Evolutionary conservation across 2,329 filamentous ascomycete genomes (phyloP).

Genomic region (Tricladium varicosporioides): DNA sequence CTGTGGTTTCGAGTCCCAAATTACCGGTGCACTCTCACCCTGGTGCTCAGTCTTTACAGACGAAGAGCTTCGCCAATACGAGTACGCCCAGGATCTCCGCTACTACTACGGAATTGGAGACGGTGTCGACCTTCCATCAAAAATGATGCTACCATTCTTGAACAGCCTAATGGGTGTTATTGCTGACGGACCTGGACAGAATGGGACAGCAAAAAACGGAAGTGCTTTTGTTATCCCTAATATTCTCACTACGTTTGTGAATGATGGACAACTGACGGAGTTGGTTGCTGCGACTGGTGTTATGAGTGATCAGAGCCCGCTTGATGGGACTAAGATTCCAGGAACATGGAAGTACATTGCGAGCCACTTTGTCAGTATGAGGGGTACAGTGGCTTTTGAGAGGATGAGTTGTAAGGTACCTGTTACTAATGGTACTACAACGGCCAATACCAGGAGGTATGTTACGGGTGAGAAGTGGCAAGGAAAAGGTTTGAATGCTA

Average conservation of each 20-base stretch:
- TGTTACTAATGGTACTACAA: background rate
- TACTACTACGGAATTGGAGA: constrained; percentile 67
- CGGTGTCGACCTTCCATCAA: constrained; percentile 50
- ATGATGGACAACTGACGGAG: constrained; percentile 65
- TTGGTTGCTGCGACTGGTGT: constrained; percentile 58
- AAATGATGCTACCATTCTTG: constrained; percentile 62
- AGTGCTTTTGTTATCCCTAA: constrained; percentile 50
- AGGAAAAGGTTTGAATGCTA: background rate
- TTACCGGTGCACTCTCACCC: constrained; percentile 57
- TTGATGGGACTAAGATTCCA: constrained; percentile 47
- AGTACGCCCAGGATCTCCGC: constrained; percentile 65
- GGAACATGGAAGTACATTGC: constrained; percentile 49
- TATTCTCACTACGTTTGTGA: constrained; percentile 60
- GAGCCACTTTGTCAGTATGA: constrained; percentile 58
- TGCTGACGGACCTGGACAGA: constrained; percentile 48
- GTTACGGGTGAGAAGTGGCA: background rate
- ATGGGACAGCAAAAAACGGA: constrained; percentile 46
- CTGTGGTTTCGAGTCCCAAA: constrained; percentile 71
- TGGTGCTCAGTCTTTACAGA: constrained; percentile 63
- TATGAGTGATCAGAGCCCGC: constrained; percentile 47
- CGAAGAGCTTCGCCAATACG: constrained; percentile 60
- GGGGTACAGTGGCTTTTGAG: constrained; percentile 65
- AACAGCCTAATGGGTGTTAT: constrained; percentile 52
- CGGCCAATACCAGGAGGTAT: background rate
- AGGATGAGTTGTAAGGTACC: constrained; percentile 49